Conservation (phyloP, 306 rosid species). For the Medicago lupulina region DNA sequence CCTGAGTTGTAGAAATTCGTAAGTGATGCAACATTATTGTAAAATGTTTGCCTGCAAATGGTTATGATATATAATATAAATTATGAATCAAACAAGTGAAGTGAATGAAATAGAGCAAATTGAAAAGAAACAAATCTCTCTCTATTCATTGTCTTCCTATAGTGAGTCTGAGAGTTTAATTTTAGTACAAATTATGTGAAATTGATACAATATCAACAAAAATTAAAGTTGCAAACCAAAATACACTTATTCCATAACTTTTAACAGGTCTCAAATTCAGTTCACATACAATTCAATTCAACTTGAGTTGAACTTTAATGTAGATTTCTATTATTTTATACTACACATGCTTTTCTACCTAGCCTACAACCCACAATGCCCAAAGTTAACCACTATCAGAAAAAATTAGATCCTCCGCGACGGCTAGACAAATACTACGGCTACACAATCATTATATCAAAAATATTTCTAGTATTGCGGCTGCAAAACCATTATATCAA, state of each 20-base stretch:
- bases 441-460: background rate
- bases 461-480: background rate
- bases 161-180: background rate
- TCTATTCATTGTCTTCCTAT: background rate
- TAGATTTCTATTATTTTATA: background rate
- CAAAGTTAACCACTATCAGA: background rate
- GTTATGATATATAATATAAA: no score
- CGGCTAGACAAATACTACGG: background rate
- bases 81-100: background rate
- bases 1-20: background rate
- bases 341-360: slow-evolving; percentile 4
- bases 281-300: slow-evolving; percentile 48
- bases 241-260: background rate
- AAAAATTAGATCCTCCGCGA: background rate
- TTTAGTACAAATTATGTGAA: background rate
- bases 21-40: no score
- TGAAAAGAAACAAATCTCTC: background rate
- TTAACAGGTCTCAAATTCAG: background rate
- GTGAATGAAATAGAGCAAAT: background rate
- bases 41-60: no score
- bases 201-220: background rate
- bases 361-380: background rate
- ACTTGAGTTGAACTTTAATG: slow-evolving; percentile 51
- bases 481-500: background rate
- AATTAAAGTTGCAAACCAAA: slow-evolving; percentile 11